Base-by-base conservation (phyloP, 2,329 filamentous ascomycete genomes). In the Talaromyces sp. region DNA sequence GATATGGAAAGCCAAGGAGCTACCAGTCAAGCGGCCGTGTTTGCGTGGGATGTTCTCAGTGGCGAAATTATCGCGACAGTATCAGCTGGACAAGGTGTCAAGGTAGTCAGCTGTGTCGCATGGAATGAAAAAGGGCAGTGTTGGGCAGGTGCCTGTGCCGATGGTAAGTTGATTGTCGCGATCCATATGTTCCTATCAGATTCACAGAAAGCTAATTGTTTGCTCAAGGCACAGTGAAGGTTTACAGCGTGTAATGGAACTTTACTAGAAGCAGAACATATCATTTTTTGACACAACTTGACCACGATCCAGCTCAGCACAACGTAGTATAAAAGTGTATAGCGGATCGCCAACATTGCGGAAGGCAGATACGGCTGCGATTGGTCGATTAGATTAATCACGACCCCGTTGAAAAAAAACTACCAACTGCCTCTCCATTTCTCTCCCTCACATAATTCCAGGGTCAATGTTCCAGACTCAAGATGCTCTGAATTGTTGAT, bases 31-130 rank as follows among this genome's bases (percentile, higher is more conserved):
- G 77, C 77, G 3, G 69, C 70, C 61, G 72, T 78, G 3, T 79
- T 80, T 69, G 91, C 87, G 1, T 98, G 94, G 94, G 93, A 97
- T 79, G 80, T 96, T 22, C 75, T 97, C 63, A 89, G 85, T 6
- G 93, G 92, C 1, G 85, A 88, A 63, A 74, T 90, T 60, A 82
- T 87, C 65, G 86, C 90, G 37, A 86, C 82, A 69, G 78, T 97
- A 15, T 70, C 74, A 52, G 75, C 74, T 65, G 79, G 77, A 3
- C 69, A 73, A 25, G 72, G 73, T 7, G 76, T 80, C n/a, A 80
- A 78, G 67, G 79, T 75, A 10, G 79, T 80, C 5, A 81, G 79
- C 67, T 79, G 77, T 67, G 79, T 82, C 58, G 75, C 78, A n/a
- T 81, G 78, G 77, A 81, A 80, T 69, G 77, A 79, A 65, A 75